Evolutionary conservation across 2,329 filamentous ascomycete genomes (phyloP), one percentile per base, ranked within the genome.

Genomic region (Epichloe sylvatica): DNA sequence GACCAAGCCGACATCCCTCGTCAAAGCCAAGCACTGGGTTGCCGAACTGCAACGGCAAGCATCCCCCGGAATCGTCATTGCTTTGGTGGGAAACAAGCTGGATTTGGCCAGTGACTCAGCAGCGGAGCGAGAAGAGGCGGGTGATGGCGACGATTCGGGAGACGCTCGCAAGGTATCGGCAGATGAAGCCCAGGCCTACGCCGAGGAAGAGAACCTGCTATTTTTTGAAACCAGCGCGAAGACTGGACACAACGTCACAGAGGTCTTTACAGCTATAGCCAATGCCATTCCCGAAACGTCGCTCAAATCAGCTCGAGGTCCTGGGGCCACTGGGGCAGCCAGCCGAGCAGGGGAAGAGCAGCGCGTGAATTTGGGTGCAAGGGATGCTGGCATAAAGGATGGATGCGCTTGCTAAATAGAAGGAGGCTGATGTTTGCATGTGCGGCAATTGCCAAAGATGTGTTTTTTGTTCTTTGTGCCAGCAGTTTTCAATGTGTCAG

Each of bases 151-250:
- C 46, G 79, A 81, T 23, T 71, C 76, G 17, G 80, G 80, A 41
- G 85, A 92, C 68, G 87, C 86, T 48, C 77, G 92, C 59, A 94
- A 95, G 70, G 81, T 98, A 35, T 81, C 85, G 46, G 92, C 84
- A n/a, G 83, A 87, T 55, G 90, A 96, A 70, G 92, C 90, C 40
- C 88, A 89, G 71, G 74, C 81, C 49, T 98, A 97, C 68, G 92
- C 92, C 7, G 90, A 97, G 58, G 91, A 97, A 68, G 92, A 98
- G 69, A 81, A 83, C 49, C 72, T 98, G 56, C 68, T 98, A 56
- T 98, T 98, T 73, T 97, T 96, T 66, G 92, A 98, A 75, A 98
- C 92, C 15, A 94, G 87, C 65, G 92, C 92, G 45, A 98, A 98
- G 81, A 92, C 88, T 4, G 92, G 92, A 25, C 78, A 85, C 63